Percentiles rank a stretch among this genome's conserved stretches.
Evolutionary conservation across 768 basidiomycete species (phyloP).

Genomic region (Royoungia palumana): DNA sequence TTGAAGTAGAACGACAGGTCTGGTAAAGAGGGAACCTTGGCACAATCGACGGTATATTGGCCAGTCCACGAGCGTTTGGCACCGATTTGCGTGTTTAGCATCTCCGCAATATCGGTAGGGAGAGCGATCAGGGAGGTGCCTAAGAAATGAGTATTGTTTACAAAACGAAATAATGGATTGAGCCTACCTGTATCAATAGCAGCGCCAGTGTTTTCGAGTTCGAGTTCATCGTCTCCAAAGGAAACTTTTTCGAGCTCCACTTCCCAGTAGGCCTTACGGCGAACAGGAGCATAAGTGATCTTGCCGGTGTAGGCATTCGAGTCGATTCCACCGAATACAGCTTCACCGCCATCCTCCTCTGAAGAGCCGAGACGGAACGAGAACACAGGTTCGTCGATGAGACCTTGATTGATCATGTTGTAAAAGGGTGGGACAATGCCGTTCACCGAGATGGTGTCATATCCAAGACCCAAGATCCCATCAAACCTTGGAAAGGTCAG

Average conservation of each 20-base stretch:
- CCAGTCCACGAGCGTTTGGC: constrained; percentile 95
- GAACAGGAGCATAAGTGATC: constrained; percentile 83
- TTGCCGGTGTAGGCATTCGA: constrained; percentile 69
- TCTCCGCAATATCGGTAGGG: constrained; percentile 93
- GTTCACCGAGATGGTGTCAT: constrained; percentile 95
- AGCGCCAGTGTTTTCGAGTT: constrained; percentile 91
- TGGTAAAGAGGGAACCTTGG: constrained; percentile 79
- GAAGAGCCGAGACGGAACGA: constrained; percentile 89
- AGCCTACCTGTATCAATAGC: constrained; percentile 83
- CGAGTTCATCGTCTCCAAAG: constrained; percentile 85
- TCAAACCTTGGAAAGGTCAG: constrained; percentile 63
- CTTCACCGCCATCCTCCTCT: constrained; percentile 87
- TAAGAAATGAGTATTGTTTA: constrained; percentile 21
- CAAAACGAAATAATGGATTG: neutral
- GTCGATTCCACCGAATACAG: constrained; percentile 90
- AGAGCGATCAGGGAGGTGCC: constrained; percentile 94
- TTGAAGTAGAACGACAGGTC: constrained; percentile 80
- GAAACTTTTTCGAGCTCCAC: constrained; percentile 85
- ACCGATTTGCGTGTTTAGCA: constrained; percentile 94
- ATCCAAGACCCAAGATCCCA: constrained; percentile 91
- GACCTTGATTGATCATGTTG: constrained; percentile 77
- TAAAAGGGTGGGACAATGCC: constrained; percentile 93
- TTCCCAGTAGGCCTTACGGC: constrained; percentile 98
- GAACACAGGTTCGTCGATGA: constrained; percentile 86
- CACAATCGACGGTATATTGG: constrained; percentile 89